Evolutionary conservation across 1,284 basidiomycete species (phyloP), one percentile per base, ranked within the genome.

Genomic region (Moesziomyces antarcticus): DNA sequence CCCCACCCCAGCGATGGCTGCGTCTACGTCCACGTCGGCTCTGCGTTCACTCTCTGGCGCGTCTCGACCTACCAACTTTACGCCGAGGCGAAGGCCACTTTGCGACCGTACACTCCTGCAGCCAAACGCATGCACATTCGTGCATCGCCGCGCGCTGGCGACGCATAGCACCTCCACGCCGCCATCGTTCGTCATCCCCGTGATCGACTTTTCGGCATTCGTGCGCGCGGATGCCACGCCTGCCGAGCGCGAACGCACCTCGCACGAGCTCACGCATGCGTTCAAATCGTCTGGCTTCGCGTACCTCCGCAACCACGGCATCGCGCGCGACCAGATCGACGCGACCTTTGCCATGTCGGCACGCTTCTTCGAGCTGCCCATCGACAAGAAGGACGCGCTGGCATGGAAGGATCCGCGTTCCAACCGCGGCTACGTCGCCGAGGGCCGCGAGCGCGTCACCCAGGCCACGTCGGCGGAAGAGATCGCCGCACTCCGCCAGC

Each of bases 361-460:
- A 88, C 87, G 89, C 54, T 93, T 93, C 86, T 93, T 94, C 79
- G 78, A 82, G 30, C 84, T 93, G 56, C 89, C 91, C 2, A 79
- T 85, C 45, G 88, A 89, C 58, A 84, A 85, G 56, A 93, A 93
- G 86, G 89, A 88, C 55, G 40, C 81, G 40, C 54, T 63, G 20
- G 66, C 64, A 14, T 63, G 59, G 59, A 70, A 77, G 24, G 73
- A 92, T 80, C 92, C 92, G 55, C 89, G 91, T 43, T 88, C 91
- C 5, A 93, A 94, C 79, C 88, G 93, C 53, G 92, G 92, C 37
- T 93, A 93, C 81, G 91, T 94, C 40, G 85, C 87, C 69, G 86
- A 91, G 48, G 92, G 93, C 16, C 88, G 92, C 21, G 93, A 94
- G 81, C 89, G 90, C 33, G 91, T 92, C 30, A 92, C 91, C 0